Evolutionary conservation across 2,329 filamentous ascomycete genomes (phyloP).

Genomic region (Venturia effusa): DNA sequence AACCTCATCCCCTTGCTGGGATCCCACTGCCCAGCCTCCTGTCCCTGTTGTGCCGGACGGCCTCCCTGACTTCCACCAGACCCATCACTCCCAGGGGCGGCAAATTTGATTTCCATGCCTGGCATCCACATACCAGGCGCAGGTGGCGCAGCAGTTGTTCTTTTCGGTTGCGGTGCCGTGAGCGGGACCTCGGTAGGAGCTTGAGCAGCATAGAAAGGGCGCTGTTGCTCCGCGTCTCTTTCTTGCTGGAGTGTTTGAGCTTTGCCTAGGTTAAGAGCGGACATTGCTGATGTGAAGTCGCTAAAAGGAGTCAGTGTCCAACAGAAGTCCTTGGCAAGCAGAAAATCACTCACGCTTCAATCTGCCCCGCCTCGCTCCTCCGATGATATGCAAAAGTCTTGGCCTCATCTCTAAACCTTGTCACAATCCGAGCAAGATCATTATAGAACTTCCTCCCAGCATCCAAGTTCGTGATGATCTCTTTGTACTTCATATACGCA

Average conservation of each 20-base stretch:
- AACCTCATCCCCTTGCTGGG: constrained; percentile 48
- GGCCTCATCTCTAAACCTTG: constrained; percentile 71
- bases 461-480: constrained; percentile 85
- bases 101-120: constrained; percentile 69
- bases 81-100: constrained; percentile 19
- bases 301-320: constrained; percentile 23
- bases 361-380: constrained; percentile 64
- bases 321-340: background rate
- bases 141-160: constrained; percentile 14
- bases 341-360: constrained; percentile 55
- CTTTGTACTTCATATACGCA: constrained; percentile 92
- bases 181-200: constrained; percentile 42
- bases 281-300: constrained; percentile 51
- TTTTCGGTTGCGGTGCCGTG: constrained; percentile 40
- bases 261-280: constrained; percentile 41
- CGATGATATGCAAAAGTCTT: constrained; percentile 70
- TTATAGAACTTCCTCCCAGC: constrained; percentile 95
- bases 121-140: constrained; percentile 60
- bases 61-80: constrained; percentile 15
- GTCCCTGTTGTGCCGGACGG: constrained; percentile 13
- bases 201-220: constrained; percentile 46
- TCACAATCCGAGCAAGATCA: constrained; percentile 79
- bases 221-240: constrained; percentile 39
- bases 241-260: constrained; percentile 32
- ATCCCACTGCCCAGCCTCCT: constrained; percentile 44